Conservation (phyloP, 1,284 basidiomycete genomes). For the Meripilus lineatus region DNA sequence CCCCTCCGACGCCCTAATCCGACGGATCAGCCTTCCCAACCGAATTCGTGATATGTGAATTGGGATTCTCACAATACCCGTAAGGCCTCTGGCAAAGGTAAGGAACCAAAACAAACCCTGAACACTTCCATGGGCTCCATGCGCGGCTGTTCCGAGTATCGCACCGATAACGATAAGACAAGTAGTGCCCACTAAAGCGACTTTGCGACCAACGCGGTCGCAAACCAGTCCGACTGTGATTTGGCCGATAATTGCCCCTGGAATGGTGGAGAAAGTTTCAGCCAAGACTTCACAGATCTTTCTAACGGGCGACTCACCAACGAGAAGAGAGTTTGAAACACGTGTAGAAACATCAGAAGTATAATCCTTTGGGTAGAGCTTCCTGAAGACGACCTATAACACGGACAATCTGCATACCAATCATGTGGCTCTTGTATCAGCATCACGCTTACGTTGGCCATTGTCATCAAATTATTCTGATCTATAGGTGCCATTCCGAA, state of each 20-base stretch:
- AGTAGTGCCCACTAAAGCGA: constrained; percentile 68
- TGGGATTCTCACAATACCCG: constrained; percentile 52
- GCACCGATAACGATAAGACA: constrained; percentile 68
- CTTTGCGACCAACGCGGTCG: constrained; percentile 70
- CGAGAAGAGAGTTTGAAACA: constrained; percentile 69
- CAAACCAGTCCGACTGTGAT: constrained; percentile 63
- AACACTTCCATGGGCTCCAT: constrained; percentile 54
- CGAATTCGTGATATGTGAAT: constrained; percentile 5
- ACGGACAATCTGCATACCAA: constrained; percentile 6
- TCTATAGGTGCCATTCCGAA: constrained; percentile 32
- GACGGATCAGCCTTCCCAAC: not conserved
- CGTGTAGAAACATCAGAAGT: constrained; percentile 60
- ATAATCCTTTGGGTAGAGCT: constrained; percentile 55
- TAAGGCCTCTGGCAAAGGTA: constrained; percentile 67
- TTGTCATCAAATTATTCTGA: constrained; percentile 67
- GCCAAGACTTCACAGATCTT: not conserved
- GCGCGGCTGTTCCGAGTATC: constrained; percentile 67
- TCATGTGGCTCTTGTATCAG: constrained; percentile 1
- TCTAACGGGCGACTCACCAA: constrained; percentile 39
- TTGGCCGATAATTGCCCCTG: constrained; percentile 66
- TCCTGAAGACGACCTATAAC: constrained; percentile 54
- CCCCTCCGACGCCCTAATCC: constrained; percentile 65
- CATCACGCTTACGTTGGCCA: constrained; percentile 45
- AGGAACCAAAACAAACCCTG: constrained; percentile 75
- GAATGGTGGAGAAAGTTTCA: not conserved